phyloP scores from a whole-genome alignment of 2,329 filamentous ascomycete genomes.

The Monilinia aucupariae region DNA sequence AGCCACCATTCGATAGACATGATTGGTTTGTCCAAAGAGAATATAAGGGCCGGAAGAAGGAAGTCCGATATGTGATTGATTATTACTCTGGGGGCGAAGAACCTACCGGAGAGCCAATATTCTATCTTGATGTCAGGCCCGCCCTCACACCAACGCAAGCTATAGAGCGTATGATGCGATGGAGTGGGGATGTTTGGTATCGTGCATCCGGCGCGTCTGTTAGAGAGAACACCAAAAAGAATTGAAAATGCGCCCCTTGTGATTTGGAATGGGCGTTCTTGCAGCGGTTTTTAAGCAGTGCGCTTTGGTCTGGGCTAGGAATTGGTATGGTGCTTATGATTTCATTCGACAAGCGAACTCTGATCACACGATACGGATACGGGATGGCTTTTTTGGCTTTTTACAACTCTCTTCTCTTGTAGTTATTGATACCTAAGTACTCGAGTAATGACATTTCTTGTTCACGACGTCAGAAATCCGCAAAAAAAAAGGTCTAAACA shows the following conservation, averaged over 20 bases:
- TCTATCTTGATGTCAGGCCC: constrained; percentile 90
- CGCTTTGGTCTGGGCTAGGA: background rate
- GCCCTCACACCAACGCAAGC: constrained; percentile 77
- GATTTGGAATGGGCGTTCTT: constrained; percentile 8
- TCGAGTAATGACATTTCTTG: constrained; percentile 36
- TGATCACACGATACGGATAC: background rate
- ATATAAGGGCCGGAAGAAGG: constrained; percentile 57
- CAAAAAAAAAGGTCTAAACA: constrained; percentile 42
- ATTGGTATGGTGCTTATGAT: constrained; percentile 5
- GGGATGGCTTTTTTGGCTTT: background rate
- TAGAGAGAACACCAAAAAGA: constrained; percentile 26
- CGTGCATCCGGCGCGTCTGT: constrained; percentile 32
- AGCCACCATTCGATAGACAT: constrained; percentile 90
- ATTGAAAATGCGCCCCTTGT: constrained; percentile 15
- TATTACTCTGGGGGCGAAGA: constrained; percentile 78
- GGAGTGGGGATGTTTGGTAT: constrained; percentile 93
- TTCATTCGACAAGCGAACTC: background rate
- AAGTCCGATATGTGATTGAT: constrained; percentile 93
- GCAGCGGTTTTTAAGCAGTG: constrained; percentile 3
- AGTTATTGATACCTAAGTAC: constrained; percentile 16
- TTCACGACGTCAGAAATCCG: constrained; percentile 36
- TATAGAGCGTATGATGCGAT: constrained; percentile 76
- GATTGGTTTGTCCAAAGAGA: constrained; percentile 90
- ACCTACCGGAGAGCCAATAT: constrained; percentile 82
- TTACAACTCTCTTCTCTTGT: constrained; percentile 22